Evolutionary conservation across 352 stramenopile genomes (phyloP), one percentile per base, ranked within the genome.

Genomic region (Phytophthora citrophthora): DNA sequence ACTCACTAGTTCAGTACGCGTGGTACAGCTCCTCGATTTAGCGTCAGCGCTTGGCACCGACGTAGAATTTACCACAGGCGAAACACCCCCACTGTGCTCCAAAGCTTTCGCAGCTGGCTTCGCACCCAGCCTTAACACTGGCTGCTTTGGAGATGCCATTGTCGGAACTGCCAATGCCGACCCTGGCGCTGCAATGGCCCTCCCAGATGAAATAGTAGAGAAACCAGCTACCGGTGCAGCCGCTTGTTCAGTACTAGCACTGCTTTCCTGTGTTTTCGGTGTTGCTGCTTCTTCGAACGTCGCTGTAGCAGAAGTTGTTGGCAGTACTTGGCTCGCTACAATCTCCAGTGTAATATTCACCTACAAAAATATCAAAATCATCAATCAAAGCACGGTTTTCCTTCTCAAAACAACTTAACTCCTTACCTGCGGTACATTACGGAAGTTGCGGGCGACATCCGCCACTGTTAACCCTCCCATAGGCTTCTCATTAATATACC

Each of bases 381-480:
- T 20, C 20, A 20, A 20, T 20, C 20, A 20, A 20, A 20, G 20
- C 20, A 20, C 18, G 18, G 18, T 20, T 20, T 20, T 20, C 18
- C 18, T n/a, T n/a, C n/a, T n/a, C n/a, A n/a, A n/a, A 20, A 20
- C 20, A 20, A 20, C 51, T n/a, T 32, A 1, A 49, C 4, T 24
- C 23, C 20, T 15, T 47, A 79, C 74, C 74, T 78, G 60, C 12
- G 40, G 39, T 6, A 63, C 64, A 43, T 84, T 79, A n/a, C 73
- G 72, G 27, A 88, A 88, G 40, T 83, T 62, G 10, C 52, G 57
- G 0, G 78, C 78, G 12, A 85, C 76, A 15, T 85, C 61, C 13
- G 61, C 69, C 41, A 88, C 68, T 5, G 57, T 52, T 31, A 72
- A 23, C 2, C 74, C 76, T 23, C 41, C 54, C 57, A 82, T 77